These are phyloP conservation scores for Fraxinus excelsior DNA, from an alignment of 257 asterid species.

Conservation along the genomic window DNA sequence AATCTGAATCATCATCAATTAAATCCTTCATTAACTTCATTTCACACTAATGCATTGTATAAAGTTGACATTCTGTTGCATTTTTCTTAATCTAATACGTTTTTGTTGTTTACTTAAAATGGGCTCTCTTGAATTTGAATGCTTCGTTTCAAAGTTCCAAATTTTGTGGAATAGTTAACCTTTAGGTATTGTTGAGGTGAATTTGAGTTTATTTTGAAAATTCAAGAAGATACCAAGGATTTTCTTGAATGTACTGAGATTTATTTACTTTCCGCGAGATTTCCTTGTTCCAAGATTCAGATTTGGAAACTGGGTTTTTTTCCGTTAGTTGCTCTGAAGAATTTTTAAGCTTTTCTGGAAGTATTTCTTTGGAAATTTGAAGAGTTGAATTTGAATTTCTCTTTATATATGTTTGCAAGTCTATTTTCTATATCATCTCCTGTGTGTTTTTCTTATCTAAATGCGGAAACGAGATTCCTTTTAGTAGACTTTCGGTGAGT, in stretches of 20 bases:
- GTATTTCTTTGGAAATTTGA: neutral
- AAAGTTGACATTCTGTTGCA: neutral
- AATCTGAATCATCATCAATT: neutral
- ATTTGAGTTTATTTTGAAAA: neutral
- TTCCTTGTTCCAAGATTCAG: neutral
- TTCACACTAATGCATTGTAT: conserved; percentile 1
- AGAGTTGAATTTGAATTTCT: neutral
- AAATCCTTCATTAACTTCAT: neutral
- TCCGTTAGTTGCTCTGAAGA: neutral
- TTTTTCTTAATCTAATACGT: neutral
- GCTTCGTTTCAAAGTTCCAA: neutral
- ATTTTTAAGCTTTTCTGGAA: neutral
- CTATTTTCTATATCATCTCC: neutral
- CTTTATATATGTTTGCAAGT: neutral
- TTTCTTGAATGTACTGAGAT: neutral
- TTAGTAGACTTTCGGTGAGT: conserved; percentile 7
- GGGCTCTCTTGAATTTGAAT: neutral
- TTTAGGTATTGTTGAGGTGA: neutral
- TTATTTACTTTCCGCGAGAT: neutral
- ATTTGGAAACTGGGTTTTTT: neutral
- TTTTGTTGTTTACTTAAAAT: neutral
- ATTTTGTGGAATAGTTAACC: neutral
- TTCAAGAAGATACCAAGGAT: neutral
- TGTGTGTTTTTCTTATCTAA: neutral
- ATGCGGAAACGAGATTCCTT: conserved; percentile 11